A percentile compares a stretch with the other conserved stretches of the same genome.
phyloP scores from a whole-genome alignment of 1,139 yeast species.

The Taphrina sp. region DNA sequence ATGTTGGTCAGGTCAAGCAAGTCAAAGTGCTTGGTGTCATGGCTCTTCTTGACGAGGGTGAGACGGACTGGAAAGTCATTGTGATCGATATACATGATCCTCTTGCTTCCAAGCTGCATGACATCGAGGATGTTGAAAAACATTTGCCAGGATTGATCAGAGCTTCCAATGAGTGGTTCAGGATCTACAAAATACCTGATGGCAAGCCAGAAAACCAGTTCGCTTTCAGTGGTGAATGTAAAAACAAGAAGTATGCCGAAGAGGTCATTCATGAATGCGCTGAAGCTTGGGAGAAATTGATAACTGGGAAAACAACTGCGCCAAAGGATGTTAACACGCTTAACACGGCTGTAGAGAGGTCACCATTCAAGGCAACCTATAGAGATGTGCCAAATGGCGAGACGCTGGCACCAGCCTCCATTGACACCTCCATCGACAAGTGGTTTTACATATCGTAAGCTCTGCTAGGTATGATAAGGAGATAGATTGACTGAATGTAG shows the following conservation, averaged over 20 bases:
- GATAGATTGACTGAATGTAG: background rate
- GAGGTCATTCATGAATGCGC: slow-evolving; percentile 71
- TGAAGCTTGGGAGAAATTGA: slow-evolving; percentile 71
- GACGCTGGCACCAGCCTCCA: slow-evolving; percentile 81
- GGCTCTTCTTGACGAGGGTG: slow-evolving; percentile 96
- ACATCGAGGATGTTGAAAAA: slow-evolving; percentile 75
- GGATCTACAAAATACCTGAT: slow-evolving; percentile 92
- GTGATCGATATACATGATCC: slow-evolving; percentile 83
- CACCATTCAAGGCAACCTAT: slow-evolving; percentile 46
- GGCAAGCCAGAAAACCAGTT: slow-evolving; percentile 86
- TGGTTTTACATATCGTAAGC: slow-evolving; percentile 87
- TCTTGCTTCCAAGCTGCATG: slow-evolving; percentile 68
- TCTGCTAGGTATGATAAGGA: background rate
- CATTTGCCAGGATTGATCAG: slow-evolving; percentile 82
- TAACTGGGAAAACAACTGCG: slow-evolving; percentile 54
- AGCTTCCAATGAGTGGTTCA: slow-evolving; percentile 89
- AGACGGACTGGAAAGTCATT: slow-evolving; percentile 94
- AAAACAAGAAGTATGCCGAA: slow-evolving; percentile 67
- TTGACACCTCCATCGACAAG: slow-evolving; percentile 94
- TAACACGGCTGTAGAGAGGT: slow-evolving; percentile 39
- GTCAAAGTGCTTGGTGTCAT: slow-evolving; percentile 90
- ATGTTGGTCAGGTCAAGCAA: slow-evolving; percentile 71
- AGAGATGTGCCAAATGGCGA: slow-evolving; percentile 63
- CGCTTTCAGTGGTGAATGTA: slow-evolving; percentile 79
- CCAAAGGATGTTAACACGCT: slow-evolving; percentile 55